Percentiles rank a stretch among this genome's conserved stretches.
Conservation (phyloP, 192 early-diverging fungal species). For the Chytriomyces sp. region DNA sequence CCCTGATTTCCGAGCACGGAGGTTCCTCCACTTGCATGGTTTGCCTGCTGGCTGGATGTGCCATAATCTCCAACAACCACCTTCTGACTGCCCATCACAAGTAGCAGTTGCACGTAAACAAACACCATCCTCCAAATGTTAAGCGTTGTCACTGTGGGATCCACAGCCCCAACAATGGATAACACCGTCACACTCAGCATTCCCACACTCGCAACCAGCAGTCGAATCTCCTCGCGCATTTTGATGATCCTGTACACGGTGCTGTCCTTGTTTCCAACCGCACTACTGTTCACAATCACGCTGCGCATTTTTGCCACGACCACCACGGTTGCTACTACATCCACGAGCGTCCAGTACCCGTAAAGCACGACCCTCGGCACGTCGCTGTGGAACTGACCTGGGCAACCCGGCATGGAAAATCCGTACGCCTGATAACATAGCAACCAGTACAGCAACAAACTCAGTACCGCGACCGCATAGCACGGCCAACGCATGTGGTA, state of each 20-base stretch:
- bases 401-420: constrained; percentile 9
- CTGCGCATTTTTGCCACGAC: constrained; percentile 9
- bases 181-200: constrained; percentile 3
- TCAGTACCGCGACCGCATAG: neutral
- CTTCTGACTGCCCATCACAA: constrained; percentile 22
- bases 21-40: no score
- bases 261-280: neutral
- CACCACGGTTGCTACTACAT: neutral
- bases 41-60: no score
- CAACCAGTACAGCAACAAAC: constrained; percentile 14
- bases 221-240: constrained; percentile 12
- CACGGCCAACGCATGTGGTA: constrained; percentile 8
- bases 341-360: constrained; percentile 21
- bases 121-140: constrained; percentile 32
- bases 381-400: constrained; percentile 5
- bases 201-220: constrained; percentile 10
- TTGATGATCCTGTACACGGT: constrained; percentile 6
- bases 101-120: constrained; percentile 20
- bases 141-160: neutral
- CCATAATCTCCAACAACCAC: neutral
- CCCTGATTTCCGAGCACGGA: no score
- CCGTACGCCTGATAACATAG: constrained; percentile 14
- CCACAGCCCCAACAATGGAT: neutral
- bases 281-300: neutral
- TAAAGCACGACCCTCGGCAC: constrained; percentile 3